Conservation (phyloP, 2,329 filamentous ascomycete species). For the Monosporascus sp. region DNA sequence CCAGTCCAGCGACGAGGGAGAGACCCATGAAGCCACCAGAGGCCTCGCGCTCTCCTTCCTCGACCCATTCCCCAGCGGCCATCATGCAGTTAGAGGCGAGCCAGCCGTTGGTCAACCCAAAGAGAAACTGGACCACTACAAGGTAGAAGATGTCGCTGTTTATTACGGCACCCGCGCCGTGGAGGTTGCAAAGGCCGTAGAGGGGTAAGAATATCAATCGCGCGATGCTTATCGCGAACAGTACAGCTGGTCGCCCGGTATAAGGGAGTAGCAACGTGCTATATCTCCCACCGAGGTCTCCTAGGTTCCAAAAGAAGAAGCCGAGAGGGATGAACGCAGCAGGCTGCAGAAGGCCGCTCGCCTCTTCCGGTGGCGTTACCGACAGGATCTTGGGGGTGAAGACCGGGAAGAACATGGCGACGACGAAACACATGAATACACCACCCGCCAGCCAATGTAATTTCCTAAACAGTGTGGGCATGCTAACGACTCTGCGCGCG, state of each 20-base stretch:
- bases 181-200: conserved; percentile 86
- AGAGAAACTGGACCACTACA: conserved; percentile 73
- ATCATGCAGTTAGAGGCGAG: conserved; percentile 89
- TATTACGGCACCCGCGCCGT: conserved; percentile 67
- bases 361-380: conserved; percentile 32
- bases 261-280: conserved; percentile 51
- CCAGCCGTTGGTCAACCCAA: conserved; percentile 83
- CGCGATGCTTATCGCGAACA: conserved; percentile 63
- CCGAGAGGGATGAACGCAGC: conserved; percentile 81
- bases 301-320: conserved; percentile 90
- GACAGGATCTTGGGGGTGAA: conserved; percentile 69
- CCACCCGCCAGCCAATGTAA: conserved; percentile 72
- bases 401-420: conserved; percentile 94
- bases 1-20: conserved; percentile 78
- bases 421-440: conserved; percentile 72
- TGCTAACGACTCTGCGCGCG: conserved; percentile 43
- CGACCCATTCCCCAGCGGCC: conserved; percentile 76
- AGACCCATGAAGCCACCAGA: conserved; percentile 92
- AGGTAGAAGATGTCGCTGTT: conserved; percentile 85
- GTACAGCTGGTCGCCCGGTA: conserved; percentile 55
- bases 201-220: conserved; percentile 72
- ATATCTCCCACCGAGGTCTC: conserved; percentile 75
- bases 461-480: conserved; percentile 67
- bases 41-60: conserved; percentile 76
- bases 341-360: conserved; percentile 60